phyloP scores from a whole-genome alignment of 2,329 filamentous ascomycete genomes.

The Xylariaceae sp. region DNA sequence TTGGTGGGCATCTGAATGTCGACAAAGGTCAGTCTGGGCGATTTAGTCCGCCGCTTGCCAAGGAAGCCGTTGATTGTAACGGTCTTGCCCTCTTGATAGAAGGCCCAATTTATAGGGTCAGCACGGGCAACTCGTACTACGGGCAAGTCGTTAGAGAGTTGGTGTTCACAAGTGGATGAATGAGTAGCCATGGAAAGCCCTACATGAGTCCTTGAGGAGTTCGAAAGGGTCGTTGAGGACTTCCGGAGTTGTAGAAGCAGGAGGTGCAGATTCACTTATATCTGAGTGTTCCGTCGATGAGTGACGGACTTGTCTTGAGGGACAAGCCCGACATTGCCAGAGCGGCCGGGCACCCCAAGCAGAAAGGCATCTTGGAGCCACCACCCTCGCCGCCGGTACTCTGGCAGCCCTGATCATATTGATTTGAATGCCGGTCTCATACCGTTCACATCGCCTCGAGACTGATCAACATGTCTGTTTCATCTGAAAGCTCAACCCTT shows the following conservation, averaged over 20 bases:
- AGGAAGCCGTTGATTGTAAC: constrained; percentile 67
- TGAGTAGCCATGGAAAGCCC: constrained; percentile 3
- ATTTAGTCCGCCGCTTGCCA: constrained; percentile 60
- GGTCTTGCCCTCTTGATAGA: no score
- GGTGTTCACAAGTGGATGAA: no score
- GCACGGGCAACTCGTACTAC: constrained; percentile 6
- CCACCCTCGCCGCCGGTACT: no score
- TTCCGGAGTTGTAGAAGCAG: neutral
- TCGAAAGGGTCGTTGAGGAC: constrained; percentile 8
- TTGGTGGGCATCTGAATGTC: constrained; percentile 36
- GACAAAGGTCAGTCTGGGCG: constrained; percentile 66
- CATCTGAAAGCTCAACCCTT: no score
- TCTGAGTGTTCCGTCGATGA: neutral
- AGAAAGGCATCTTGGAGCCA: no score
- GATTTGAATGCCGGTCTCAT: no score
- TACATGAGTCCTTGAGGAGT: constrained; percentile 18
- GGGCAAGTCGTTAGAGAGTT: constrained; percentile 3
- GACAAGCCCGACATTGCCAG: constrained; percentile 1
- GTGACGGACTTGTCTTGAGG: constrained; percentile 1
- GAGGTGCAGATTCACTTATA: neutral
- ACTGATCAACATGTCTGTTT: no score
- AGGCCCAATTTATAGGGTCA: neutral
- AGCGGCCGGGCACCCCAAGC: no score
- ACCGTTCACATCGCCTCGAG: no score
- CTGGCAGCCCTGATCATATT: no score